Evolutionary conservation across 1,284 basidiomycete species (phyloP).

Genomic region (Bjerkandera adusta): DNA sequence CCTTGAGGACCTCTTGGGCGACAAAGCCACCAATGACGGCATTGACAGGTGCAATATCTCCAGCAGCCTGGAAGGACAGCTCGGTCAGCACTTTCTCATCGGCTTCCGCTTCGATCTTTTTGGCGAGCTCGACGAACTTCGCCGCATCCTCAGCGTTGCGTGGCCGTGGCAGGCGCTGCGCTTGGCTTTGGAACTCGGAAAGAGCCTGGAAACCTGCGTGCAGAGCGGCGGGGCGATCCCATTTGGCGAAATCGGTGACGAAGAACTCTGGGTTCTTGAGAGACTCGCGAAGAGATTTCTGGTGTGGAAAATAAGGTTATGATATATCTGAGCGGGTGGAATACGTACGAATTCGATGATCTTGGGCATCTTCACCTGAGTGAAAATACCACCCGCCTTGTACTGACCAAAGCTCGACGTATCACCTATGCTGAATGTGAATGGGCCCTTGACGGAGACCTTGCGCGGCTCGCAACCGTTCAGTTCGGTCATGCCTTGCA

Average conservation of each 20-base stretch:
- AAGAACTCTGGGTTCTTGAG: conserved; percentile 84
- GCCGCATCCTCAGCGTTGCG: conserved; percentile 85
- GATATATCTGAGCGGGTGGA: background rate
- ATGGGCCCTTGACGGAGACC: conserved; percentile 92
- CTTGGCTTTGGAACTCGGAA: conserved; percentile 72
- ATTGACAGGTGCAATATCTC: conserved; percentile 90
- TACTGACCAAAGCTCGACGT: conserved; percentile 81
- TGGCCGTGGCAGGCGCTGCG: conserved; percentile 78
- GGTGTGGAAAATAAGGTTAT: conserved; percentile 1
- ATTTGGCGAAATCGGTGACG: conserved; percentile 98
- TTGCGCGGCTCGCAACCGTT: conserved; percentile 93
- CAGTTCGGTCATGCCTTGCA: conserved; percentile 92
- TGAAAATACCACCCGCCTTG: conserved; percentile 91
- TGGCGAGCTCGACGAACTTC: conserved; percentile 70
- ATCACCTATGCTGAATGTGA: conserved; percentile 94
- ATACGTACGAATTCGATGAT: conserved; percentile 85
- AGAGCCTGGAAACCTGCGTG: conserved; percentile 97
- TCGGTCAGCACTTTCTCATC: conserved; percentile 85
- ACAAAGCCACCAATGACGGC: conserved; percentile 98
- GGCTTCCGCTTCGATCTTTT: conserved; percentile 73
- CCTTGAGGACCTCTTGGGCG: conserved; percentile 97
- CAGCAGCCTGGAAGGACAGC: conserved; percentile 89
- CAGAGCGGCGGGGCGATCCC: conserved; percentile 87
- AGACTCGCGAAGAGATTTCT: conserved; percentile 95
- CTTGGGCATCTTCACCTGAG: conserved; percentile 99